Evolutionary conservation across 768 basidiomycete species (phyloP).

Genomic region (Neoboletus subvelutipes): DNA sequence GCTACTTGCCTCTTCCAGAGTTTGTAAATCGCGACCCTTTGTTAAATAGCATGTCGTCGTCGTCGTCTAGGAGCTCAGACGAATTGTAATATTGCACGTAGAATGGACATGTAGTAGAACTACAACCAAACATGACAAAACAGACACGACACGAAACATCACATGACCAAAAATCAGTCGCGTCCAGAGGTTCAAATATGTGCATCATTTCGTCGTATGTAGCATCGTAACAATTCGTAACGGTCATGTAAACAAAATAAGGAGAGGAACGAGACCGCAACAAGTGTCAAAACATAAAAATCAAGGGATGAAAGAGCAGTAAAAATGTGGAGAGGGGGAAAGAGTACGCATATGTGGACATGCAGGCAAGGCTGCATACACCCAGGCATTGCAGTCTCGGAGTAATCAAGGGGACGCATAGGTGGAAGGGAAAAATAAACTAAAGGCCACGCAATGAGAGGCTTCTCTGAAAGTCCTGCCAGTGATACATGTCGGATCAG

Average conservation of each 20-base stretch:
- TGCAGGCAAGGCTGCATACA: neutral
- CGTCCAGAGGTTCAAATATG: slow-evolving; percentile 10
- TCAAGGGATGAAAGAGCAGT: slow-evolving; percentile 9
- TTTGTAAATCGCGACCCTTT: slow-evolving; percentile 43
- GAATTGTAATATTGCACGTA: too few species aligned
- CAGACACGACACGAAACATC: slow-evolving; percentile 21
- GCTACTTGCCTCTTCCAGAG: slow-evolving; percentile 14
- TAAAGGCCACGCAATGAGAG: slow-evolving; percentile 24
- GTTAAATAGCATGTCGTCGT: slow-evolving; percentile 42
- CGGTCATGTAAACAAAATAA: slow-evolving; percentile 22
- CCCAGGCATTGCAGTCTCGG: slow-evolving; percentile 1
- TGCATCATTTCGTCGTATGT: slow-evolving; percentile 25
- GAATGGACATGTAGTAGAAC: slow-evolving; percentile 24
- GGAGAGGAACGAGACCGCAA: slow-evolving; percentile 1
- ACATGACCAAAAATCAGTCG: slow-evolving; percentile 27
- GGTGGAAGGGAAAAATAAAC: slow-evolving; percentile 16
- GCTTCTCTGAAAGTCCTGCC: slow-evolving; percentile 23
- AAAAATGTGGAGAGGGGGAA: slow-evolving; percentile 1
- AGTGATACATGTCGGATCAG: slow-evolving; percentile 17
- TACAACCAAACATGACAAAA: slow-evolving; percentile 18
- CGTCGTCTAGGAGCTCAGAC: neutral
- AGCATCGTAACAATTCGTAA: slow-evolving; percentile 31
- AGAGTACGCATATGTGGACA: slow-evolving; percentile 1
- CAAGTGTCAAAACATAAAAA: slow-evolving; percentile 12
- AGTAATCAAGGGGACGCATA: slow-evolving; percentile 5